A percentile compares a stretch with the other conserved stretches of the same genome.
Conservation (phyloP, 1,139 yeast genomes). For the Geotrichum carabidarum region DNA sequence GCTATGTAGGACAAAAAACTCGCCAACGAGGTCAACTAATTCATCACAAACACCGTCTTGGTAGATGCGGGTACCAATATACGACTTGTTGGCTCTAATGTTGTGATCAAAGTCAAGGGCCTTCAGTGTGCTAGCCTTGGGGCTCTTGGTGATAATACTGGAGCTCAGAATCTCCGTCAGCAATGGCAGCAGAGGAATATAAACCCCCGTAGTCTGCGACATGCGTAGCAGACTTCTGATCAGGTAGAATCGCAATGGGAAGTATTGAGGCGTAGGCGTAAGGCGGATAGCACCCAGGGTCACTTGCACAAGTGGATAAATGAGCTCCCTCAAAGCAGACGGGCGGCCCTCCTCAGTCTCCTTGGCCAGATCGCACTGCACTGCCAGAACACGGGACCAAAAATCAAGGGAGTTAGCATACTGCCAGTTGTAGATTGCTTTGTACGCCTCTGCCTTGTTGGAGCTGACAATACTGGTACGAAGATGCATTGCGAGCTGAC, state of each 20-base stretch:
- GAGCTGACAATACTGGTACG: constrained; percentile 70
- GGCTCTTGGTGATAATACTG: constrained; percentile 69
- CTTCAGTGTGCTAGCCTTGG: constrained; percentile 50
- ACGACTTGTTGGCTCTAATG: constrained; percentile 77
- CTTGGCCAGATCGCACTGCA: constrained; percentile 53
- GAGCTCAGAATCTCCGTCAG: constrained; percentile 76
- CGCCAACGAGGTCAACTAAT: constrained; percentile 71
- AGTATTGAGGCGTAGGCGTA: constrained; percentile 89
- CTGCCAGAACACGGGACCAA: constrained; percentile 86
- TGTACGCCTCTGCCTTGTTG: constrained; percentile 51
- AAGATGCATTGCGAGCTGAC: constrained; percentile 89
- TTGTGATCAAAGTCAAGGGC: constrained; percentile 82
- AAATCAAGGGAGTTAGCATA: constrained; percentile 90
- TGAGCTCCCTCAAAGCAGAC: constrained; percentile 72
- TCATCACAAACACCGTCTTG: constrained; percentile 89
- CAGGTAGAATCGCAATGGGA: constrained; percentile 88
- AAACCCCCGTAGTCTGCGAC: constrained; percentile 83
- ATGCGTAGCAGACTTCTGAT: constrained; percentile 75
- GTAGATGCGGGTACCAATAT: constrained; percentile 76
- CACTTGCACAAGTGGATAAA: constrained; percentile 93
- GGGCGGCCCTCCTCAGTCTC: constrained; percentile 41
- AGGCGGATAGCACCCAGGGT: constrained; percentile 85
- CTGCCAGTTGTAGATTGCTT: constrained; percentile 87
- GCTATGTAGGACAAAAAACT: constrained; percentile 74
- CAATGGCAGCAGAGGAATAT: constrained; percentile 85